Percentiles rank a stretch among this genome's conserved stretches.
Conservation (phyloP, 495 filamentous ascomycete genomes). For the Cairneyella variabilis region DNA sequence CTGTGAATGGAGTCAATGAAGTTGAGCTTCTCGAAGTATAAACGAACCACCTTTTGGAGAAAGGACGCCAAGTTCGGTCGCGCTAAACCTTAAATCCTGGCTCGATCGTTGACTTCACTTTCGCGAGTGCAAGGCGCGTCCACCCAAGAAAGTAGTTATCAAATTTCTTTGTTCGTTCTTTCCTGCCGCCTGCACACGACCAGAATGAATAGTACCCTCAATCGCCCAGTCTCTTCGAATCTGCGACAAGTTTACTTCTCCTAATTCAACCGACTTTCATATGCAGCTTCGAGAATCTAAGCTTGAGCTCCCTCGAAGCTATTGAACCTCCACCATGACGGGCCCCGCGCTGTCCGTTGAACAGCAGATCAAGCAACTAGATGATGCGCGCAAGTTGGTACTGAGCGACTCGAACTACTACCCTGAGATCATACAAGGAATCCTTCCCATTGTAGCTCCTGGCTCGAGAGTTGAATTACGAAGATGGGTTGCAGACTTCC, state of each 20-base stretch:
- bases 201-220: conserved; percentile 4
- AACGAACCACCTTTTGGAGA: too few relatives aligned
- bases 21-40: neutral
- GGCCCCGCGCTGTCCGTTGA: conserved; percentile 47
- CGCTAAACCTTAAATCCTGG: neutral
- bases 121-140: conserved; percentile 8
- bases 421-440: conserved; percentile 81
- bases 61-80: neutral
- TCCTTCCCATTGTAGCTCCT: conserved; percentile 84
- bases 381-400: conserved; percentile 81
- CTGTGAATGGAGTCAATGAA: neutral
- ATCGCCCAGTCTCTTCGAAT: neutral
- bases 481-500: conserved; percentile 94
- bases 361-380: conserved; percentile 79
- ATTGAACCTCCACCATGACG: conserved; percentile 31
- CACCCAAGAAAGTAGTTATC: neutral
- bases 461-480: conserved; percentile 70
- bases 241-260: conserved; percentile 7
- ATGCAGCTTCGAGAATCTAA: conserved; percentile 3
- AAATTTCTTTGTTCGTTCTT: neutral
- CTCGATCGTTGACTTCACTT: neutral
- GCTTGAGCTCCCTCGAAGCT: conserved; percentile 19
- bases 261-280: conserved; percentile 9
- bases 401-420: conserved; percentile 81
- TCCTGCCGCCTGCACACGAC: neutral